phyloP scores from a whole-genome alignment of 345 rosid species.

The Lagerstroemia speciosa region DNA sequence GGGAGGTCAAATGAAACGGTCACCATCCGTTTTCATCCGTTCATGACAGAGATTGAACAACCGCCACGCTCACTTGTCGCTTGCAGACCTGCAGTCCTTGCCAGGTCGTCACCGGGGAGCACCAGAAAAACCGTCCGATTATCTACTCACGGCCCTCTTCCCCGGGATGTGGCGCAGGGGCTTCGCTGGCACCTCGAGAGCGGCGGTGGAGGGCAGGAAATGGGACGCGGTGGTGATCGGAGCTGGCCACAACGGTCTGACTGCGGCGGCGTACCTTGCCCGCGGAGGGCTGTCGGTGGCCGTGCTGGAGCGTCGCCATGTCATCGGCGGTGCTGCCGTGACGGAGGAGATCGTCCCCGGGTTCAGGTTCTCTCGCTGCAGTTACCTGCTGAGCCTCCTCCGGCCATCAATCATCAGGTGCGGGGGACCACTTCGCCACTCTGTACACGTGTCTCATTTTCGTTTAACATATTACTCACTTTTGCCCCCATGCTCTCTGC shows the following conservation, averaged over 20 bases:
- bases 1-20: no score
- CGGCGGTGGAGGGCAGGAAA: slow-evolving; percentile 32
- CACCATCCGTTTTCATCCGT: no score
- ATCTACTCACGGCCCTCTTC: no score
- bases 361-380: slow-evolving; percentile 77
- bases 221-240: slow-evolving; percentile 82
- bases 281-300: slow-evolving; percentile 77
- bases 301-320: slow-evolving; percentile 70
- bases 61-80: no score
- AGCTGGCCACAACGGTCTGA: slow-evolving; percentile 80
- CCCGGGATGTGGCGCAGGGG: slow-evolving; percentile 6
- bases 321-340: slow-evolving; percentile 74
- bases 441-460: no score
- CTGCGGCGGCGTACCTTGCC: slow-evolving; percentile 73
- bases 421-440: background rate
- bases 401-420: slow-evolving; percentile 62
- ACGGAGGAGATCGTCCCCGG: slow-evolving; percentile 74
- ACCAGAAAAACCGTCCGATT: no score
- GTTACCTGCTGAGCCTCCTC: slow-evolving; percentile 77
- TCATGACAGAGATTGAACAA: no score
- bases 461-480: no score
- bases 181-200: background rate
- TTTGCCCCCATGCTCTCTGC: no score
- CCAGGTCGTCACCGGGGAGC: no score
- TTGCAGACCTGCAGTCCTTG: no score